These are phyloP conservation scores for Pichia manshurica DNA, from an alignment of 805 yeast genomes.

Conservation along the genomic window DNA sequence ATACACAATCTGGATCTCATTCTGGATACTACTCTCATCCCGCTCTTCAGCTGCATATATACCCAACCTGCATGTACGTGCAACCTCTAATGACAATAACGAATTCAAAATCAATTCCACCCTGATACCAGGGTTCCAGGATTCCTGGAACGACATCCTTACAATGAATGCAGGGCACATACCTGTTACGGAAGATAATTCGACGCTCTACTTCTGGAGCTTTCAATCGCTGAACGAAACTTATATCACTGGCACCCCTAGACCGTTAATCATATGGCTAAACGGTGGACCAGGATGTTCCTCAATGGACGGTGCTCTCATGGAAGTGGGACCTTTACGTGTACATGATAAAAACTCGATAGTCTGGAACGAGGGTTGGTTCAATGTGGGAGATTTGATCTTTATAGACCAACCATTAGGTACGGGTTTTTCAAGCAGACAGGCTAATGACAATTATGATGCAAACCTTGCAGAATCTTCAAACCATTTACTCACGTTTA, in stretches of 20 bases:
- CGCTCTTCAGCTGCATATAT: not conserved
- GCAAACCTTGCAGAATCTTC: slow-evolving; percentile 53
- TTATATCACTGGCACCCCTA: slow-evolving; percentile 14
- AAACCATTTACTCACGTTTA: slow-evolving; percentile 55
- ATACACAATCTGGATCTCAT: too few relatives aligned
- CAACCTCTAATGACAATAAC: not conserved
- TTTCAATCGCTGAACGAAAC: slow-evolving; percentile 30
- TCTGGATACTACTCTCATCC: not conserved
- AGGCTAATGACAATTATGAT: slow-evolving; percentile 39
- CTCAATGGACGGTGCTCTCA: slow-evolving; percentile 92
- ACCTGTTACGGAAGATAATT: slow-evolving; percentile 7
- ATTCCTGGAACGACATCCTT: slow-evolving; percentile 2
- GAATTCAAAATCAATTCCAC: not conserved
- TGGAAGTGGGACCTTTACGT: slow-evolving; percentile 88
- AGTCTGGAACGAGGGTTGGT: slow-evolving; percentile 71
- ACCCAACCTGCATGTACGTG: not conserved
- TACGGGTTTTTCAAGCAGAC: slow-evolving; percentile 74
- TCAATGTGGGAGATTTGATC: slow-evolving; percentile 66
- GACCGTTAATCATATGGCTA: slow-evolving; percentile 73
- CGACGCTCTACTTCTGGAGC: slow-evolving; percentile 68
- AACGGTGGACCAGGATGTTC: slow-evolving; percentile 99
- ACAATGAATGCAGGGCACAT: slow-evolving; percentile 16
- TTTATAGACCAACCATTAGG: slow-evolving; percentile 95
- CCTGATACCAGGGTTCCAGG: slow-evolving; percentile 8
- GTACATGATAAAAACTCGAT: slow-evolving; percentile 39